Conservation (phyloP, 2,329 filamentous ascomycete genomes). For the Akanthomyces dipterigenus region DNA sequence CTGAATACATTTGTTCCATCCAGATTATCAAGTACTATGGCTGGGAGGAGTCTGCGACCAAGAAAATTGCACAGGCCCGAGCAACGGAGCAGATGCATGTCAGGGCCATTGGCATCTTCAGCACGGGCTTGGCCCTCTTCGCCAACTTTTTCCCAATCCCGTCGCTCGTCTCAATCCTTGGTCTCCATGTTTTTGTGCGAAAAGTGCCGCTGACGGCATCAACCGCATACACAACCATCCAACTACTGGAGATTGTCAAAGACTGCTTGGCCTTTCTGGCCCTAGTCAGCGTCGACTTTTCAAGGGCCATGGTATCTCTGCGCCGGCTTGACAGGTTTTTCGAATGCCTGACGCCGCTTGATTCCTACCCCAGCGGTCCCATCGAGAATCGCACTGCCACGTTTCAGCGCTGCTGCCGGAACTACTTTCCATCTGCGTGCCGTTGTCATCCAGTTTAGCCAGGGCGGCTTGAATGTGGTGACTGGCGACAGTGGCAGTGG, state of each 20-base stretch:
- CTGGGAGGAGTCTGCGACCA: conserved; percentile 45
- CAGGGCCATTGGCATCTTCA: conserved; percentile 46
- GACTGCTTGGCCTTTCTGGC: conserved; percentile 44
- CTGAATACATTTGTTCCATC: conserved; percentile 45
- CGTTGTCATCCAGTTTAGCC: conserved; percentile 43
- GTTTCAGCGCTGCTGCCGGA: conserved; percentile 42
- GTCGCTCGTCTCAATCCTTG: conserved; percentile 47
- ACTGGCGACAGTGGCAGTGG: conserved; percentile 49
- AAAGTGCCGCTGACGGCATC: conserved; percentile 45
- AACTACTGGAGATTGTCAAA: conserved; percentile 46
- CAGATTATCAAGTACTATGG: conserved; percentile 46
- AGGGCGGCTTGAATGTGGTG: conserved; percentile 47
- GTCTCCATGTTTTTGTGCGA: conserved; percentile 41
- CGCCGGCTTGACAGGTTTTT: conserved; percentile 49
- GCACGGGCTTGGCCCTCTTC: conserved; percentile 39
- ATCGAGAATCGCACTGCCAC: conserved; percentile 38
- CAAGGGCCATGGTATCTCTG: conserved; percentile 34
- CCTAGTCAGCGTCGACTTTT: conserved; percentile 28
- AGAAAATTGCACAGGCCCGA: conserved; percentile 40
- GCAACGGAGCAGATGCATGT: conserved; percentile 36
- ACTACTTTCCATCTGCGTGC: conserved; percentile 42
- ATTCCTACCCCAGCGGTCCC: conserved; percentile 41
- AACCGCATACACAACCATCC: conserved; percentile 48
- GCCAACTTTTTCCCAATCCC: conserved; percentile 38
- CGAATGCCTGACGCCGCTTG: conserved; percentile 40